phyloP scores from a whole-genome alignment of 1,139 yeast species.

The Blastobotrys apis region DNA sequence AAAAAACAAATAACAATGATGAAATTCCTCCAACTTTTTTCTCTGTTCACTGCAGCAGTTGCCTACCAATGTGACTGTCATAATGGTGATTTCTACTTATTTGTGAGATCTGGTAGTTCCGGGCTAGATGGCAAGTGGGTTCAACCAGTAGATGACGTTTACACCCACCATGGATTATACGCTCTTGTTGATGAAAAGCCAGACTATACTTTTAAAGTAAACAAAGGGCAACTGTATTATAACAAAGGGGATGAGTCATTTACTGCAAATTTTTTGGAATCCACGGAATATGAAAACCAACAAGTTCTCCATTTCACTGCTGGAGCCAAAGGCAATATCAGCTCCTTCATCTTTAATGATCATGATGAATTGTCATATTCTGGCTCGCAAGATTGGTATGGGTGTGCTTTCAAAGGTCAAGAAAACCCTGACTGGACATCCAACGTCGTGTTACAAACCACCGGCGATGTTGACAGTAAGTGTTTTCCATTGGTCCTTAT shows the following conservation, averaged over 20 bases:
- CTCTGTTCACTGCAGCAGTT: too few relatives aligned
- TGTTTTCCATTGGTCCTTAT: too few relatives aligned
- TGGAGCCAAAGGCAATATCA: background rate
- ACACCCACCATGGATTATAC: background rate
- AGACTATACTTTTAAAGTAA: constrained; percentile 3
- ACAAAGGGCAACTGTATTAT: constrained; percentile 3
- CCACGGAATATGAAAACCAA: background rate
- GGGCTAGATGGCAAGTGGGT: constrained; percentile 8
- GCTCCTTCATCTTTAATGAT: background rate
- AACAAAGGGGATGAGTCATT: constrained; percentile 1
- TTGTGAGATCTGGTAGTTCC: constrained; percentile 5
- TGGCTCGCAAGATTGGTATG: background rate
- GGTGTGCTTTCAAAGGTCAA: background rate
- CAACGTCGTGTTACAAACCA: background rate
- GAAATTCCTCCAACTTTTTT: too few relatives aligned
- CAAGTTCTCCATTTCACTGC: background rate
- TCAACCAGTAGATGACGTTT: constrained; percentile 1
- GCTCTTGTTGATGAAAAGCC: constrained; percentile 5
- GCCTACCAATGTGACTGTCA: too few relatives aligned
- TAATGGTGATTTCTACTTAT: constrained; percentile 9
- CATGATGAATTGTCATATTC: background rate
- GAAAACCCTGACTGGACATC: background rate
- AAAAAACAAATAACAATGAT: too few relatives aligned
- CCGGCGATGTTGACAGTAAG: too few relatives aligned
- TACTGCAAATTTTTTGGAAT: constrained; percentile 4